Evolutionary conservation across 352 stramenopile species (phyloP).

Genomic region (Globisporangium recalcitrans): DNA sequence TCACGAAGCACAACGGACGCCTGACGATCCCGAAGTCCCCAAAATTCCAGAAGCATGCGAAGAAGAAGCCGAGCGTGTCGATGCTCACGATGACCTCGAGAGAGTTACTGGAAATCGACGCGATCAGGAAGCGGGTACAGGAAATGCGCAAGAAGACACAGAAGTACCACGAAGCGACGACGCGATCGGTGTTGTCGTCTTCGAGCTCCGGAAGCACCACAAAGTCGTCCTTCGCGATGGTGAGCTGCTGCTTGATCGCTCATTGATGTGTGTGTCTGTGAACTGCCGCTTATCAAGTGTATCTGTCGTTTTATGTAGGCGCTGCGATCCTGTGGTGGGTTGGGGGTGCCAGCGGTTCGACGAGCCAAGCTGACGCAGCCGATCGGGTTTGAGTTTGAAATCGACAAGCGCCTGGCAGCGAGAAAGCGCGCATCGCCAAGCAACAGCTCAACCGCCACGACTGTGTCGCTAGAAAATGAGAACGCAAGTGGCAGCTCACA

Average conservation of each 20-base stretch:
- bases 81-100: conserved; percentile 67
- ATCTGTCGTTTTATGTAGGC: conserved; percentile 20
- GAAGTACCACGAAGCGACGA: conserved; percentile 64
- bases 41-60: conserved; percentile 44
- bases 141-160: conserved; percentile 53
- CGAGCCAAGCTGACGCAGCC: conserved; percentile 62
- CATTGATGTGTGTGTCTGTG: not conserved
- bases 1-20: conserved; percentile 49
- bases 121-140: conserved; percentile 52
- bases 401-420: conserved; percentile 42
- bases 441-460: not conserved
- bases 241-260: conserved; percentile 11
- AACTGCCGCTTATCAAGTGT: not conserved
- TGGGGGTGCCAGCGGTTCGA: conserved; percentile 63
- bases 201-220: conserved; percentile 22
- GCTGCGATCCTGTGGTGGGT: conserved; percentile 49
- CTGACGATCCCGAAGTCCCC: conserved; percentile 68
- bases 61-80: conserved; percentile 29
- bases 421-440: conserved; percentile 6
- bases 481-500: not conserved
- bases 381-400: conserved; percentile 61
- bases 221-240: conserved; percentile 31
- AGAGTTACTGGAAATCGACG: conserved; percentile 66
- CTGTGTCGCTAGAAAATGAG: not conserved
- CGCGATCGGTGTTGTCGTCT: conserved; percentile 23